phyloP scores from a whole-genome alignment of 768 basidiomycete genomes.

The Termitomyces sp. region DNA sequence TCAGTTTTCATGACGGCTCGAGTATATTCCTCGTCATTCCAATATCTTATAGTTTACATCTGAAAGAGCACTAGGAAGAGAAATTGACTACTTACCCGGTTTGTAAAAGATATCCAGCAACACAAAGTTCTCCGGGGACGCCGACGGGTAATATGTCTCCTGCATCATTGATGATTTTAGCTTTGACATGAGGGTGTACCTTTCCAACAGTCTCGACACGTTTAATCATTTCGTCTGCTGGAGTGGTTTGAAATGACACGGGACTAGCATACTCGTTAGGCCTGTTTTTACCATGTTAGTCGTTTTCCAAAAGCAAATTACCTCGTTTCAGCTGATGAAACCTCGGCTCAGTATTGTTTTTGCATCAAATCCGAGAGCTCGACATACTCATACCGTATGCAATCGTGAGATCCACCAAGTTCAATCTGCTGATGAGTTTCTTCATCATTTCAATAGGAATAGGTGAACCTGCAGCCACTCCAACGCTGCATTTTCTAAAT shows the following conservation, averaged over 20 bases:
- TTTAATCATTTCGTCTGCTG: conserved; percentile 61
- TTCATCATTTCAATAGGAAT: conserved; percentile 80
- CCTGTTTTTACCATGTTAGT: not conserved
- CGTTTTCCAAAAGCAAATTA: conserved; percentile 14
- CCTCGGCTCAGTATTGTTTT: not conserved
- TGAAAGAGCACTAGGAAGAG: not conserved
- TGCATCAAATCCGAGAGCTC: not conserved
- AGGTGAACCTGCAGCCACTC: conserved; percentile 76
- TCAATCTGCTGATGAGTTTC: conserved; percentile 58
- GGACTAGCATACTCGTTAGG: conserved; percentile 39
- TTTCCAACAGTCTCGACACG: conserved; percentile 81
- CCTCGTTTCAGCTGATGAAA: conserved; percentile 63
- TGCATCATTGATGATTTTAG: conserved; percentile 57
- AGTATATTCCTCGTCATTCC: conserved; percentile 70
- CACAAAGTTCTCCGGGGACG: conserved; percentile 68
- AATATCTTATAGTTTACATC: conserved; percentile 46
- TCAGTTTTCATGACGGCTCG: conserved; percentile 47
- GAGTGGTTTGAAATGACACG: conserved; percentile 77
- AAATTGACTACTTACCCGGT: conserved; percentile 49
- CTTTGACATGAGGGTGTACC: conserved; percentile 70
- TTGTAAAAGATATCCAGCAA: conserved; percentile 74
- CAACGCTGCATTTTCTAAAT: conserved; percentile 39
- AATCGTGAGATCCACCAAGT: conserved; percentile 65
- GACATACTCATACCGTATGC: conserved; percentile 85
- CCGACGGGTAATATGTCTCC: conserved; percentile 65